A percentile compares a stretch with the other conserved stretches of the same genome.
Conservation (phyloP, 2,329 filamentous ascomycete species). For the Arthrocladium fulminans region DNA sequence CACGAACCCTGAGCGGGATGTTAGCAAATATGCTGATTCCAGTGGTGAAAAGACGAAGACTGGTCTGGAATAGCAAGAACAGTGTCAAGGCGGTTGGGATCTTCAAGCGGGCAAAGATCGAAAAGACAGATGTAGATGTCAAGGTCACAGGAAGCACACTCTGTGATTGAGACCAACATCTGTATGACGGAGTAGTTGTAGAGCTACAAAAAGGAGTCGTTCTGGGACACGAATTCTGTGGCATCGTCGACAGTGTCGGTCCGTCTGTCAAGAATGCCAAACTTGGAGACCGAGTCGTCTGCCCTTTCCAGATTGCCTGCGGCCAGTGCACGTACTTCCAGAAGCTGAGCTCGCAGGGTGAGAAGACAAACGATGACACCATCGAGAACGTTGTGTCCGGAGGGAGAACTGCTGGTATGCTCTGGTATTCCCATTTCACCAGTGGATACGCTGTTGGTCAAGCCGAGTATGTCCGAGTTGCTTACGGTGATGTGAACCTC, state of each 20-base stretch:
- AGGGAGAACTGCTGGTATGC: conserved; percentile 63
- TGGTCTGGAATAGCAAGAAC: conserved; percentile 77
- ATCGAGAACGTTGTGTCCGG: conserved; percentile 72
- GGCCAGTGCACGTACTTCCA: conserved; percentile 65
- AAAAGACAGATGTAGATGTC: conserved; percentile 67
- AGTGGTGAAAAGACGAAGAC: conserved; percentile 64
- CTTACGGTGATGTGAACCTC: conserved; percentile 71
- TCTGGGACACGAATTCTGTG: conserved; percentile 52
- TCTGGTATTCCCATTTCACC: conserved; percentile 66
- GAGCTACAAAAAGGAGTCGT: conserved; percentile 58
- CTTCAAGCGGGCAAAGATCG: conserved; percentile 62
- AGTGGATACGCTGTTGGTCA: conserved; percentile 83
- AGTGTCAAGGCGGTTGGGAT: conserved; percentile 63
- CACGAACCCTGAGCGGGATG: conserved; percentile 52
- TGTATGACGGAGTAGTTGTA: conserved; percentile 46
- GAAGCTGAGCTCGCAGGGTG: conserved; percentile 49
- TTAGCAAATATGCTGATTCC: conserved; percentile 42
- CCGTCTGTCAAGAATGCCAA: conserved; percentile 45
- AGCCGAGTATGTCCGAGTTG: conserved; percentile 77
- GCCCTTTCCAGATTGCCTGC: conserved; percentile 73
- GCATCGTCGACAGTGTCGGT: conserved; percentile 47
- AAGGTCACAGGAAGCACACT: conserved; percentile 62
- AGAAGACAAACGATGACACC: conserved; percentile 61
- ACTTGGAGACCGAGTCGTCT: conserved; percentile 63
- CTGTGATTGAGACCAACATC: conserved; percentile 51